Evolutionary conservation across 2,329 filamentous ascomycete genomes (phyloP).

Genomic region (Talaromyces amestolkiae): DNA sequence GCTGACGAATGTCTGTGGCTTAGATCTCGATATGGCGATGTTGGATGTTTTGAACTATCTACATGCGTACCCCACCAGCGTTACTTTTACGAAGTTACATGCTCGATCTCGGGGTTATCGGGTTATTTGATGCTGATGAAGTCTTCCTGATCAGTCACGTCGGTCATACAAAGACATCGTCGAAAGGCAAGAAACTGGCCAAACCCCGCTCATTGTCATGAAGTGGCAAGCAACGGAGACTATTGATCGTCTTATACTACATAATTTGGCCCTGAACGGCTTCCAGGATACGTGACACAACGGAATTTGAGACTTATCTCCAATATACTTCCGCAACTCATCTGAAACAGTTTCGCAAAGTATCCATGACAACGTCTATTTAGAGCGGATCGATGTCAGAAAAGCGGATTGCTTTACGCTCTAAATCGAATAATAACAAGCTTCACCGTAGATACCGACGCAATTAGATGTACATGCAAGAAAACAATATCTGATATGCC

Average conservation of each 20-base stretch:
- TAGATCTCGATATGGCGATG: background rate
- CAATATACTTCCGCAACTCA: background rate
- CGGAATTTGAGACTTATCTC: background rate
- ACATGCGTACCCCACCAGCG: background rate
- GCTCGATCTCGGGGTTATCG: background rate
- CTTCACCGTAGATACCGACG: background rate
- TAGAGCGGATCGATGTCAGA: background rate
- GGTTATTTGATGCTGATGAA: background rate
- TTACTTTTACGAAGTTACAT: background rate
- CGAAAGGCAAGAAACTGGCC: background rate
- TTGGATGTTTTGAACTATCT: background rate
- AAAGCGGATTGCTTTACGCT: background rate
- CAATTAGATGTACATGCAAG: background rate
- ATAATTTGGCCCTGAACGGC: background rate
- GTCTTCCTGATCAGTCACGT: background rate
- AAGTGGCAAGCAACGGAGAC: background rate
- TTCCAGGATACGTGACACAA: background rate
- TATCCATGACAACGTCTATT: background rate
- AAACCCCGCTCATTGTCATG: background rate
- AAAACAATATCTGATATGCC: slow-evolving; percentile 5
- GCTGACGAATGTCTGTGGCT: background rate
- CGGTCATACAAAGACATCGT: background rate
- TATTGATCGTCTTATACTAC: background rate
- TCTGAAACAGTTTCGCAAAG: background rate
- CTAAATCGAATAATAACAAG: background rate